phyloP scores from a whole-genome alignment of 1,139 yeast genomes.

The Candida pseudoviswanathii region DNA sequence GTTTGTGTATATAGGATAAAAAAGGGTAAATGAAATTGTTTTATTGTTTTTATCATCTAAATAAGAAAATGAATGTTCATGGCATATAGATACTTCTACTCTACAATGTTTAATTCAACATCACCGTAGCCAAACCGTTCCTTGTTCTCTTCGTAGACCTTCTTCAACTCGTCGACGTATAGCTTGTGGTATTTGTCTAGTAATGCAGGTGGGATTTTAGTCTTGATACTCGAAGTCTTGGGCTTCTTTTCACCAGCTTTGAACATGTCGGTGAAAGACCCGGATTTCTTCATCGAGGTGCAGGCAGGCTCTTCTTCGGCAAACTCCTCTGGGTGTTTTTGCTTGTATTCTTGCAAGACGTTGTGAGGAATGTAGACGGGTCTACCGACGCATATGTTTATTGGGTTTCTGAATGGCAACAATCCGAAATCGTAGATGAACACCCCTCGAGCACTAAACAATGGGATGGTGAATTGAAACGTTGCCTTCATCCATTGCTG shows the following conservation, averaged over 20 bases:
- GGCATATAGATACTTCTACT: slow-evolving; percentile 22
- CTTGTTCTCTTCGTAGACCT: slow-evolving; percentile 72
- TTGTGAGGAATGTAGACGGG: slow-evolving; percentile 72
- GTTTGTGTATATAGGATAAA: background rate
- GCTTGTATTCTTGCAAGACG: slow-evolving; percentile 33
- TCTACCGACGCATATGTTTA: slow-evolving; percentile 76
- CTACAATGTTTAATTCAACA: slow-evolving; percentile 50
- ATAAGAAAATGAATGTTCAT: background rate
- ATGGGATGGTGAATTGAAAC: slow-evolving; percentile 84
- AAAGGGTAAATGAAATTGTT: background rate
- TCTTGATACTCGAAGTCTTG: slow-evolving; percentile 18
- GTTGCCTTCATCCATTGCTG: slow-evolving; percentile 73
- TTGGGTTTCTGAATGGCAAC: slow-evolving; percentile 81
- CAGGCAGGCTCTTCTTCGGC: slow-evolving; percentile 9
- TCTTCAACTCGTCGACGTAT: slow-evolving; percentile 68
- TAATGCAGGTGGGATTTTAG: slow-evolving; percentile 41
- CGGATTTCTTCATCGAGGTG: slow-evolving; percentile 4
- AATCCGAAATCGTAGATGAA: slow-evolving; percentile 93
- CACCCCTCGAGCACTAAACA: slow-evolving; percentile 90
- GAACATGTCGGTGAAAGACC: slow-evolving; percentile 20
- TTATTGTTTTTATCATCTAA: background rate
- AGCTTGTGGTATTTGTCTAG: slow-evolving; percentile 72
- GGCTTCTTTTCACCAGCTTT: slow-evolving; percentile 18
- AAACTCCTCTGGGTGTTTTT: slow-evolving; percentile 30
- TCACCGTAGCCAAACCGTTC: slow-evolving; percentile 55